A percentile compares a stretch with the other conserved stretches of the same genome.
Conservation (phyloP, 1,284 basidiomycete species). For the Ganoderma resinaceum region DNA sequence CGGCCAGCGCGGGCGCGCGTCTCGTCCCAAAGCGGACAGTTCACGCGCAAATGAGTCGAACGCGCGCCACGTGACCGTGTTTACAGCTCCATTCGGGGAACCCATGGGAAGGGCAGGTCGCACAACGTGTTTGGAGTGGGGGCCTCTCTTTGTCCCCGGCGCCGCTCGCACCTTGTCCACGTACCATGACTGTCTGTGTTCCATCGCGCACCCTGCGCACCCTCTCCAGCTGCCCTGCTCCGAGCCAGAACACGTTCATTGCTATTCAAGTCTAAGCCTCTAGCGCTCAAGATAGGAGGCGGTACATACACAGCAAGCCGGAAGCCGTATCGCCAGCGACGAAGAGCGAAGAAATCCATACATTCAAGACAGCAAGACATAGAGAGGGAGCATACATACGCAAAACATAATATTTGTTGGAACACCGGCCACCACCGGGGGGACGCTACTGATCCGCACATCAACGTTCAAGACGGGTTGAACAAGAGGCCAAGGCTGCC, state of each 20-base stretch:
- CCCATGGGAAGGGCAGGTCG: not conserved
- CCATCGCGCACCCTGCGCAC: not conserved
- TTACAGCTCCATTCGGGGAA: conserved; percentile 5
- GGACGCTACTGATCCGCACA: not conserved
- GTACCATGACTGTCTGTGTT: not conserved
- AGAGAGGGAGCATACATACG: not conserved
- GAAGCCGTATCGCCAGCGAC: not conserved
- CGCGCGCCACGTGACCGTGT: conserved; percentile 19
- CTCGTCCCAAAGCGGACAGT: conserved; percentile 9
- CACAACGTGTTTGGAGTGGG: not conserved
- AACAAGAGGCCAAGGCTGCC: conserved; percentile 21
- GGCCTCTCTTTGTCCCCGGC: conserved; percentile 1
- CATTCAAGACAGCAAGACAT: not conserved
- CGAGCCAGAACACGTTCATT: not conserved
- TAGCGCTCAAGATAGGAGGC: not conserved
- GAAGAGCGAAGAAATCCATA: not conserved
- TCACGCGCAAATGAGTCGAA: conserved; percentile 17
- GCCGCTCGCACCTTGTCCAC: not conserved
- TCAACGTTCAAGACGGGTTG: not conserved
- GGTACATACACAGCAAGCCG: not conserved
- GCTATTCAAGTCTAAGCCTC: no score
- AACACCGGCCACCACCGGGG: no score
- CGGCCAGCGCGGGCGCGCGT: not conserved
- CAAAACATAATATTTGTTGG: not conserved
- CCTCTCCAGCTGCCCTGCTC: not conserved